A percentile compares a stretch with the other conserved stretches of the same genome.
These are phyloP conservation scores for Amaranthus tricolor DNA, from an alignment of 179 eudicot genomes.

Conservation along the genomic window DNA sequence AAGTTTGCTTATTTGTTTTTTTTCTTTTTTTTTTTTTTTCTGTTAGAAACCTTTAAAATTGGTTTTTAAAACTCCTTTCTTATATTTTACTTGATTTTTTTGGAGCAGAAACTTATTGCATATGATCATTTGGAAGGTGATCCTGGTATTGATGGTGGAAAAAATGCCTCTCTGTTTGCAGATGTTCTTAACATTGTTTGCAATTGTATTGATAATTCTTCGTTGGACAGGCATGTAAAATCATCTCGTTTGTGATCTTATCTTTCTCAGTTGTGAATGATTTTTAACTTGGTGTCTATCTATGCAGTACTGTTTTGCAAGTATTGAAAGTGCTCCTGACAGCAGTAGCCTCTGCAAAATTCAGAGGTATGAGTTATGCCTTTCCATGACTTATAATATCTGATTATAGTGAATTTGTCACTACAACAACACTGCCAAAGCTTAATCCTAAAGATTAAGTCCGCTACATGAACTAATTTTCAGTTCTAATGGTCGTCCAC, in stretches of 20 bases:
- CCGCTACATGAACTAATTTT: background rate
- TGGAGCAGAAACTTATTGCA: constrained; percentile 88
- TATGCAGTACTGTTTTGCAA: constrained; percentile 88
- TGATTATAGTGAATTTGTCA: background rate
- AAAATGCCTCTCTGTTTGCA: constrained; percentile 62
- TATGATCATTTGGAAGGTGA: constrained; percentile 98
- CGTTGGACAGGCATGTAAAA: constrained; percentile 73
- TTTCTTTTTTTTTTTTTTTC: background rate
- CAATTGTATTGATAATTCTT: constrained; percentile 82
- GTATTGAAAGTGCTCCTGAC: constrained; percentile 96
- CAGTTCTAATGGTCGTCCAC: no score
- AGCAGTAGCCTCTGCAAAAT: constrained; percentile 87
- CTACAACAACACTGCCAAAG: background rate
- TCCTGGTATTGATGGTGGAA: constrained; percentile 95
- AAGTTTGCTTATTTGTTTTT: background rate
- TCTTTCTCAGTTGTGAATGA: constrained; percentile 8
- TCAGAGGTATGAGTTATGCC: constrained; percentile 62
- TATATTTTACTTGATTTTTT: constrained; percentile 14
- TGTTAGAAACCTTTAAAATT: background rate
- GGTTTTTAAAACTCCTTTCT: background rate
- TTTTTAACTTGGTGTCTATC: constrained; percentile 22
- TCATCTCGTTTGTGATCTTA: background rate
- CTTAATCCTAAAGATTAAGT: background rate
- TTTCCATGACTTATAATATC: background rate
- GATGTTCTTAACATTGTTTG: constrained; percentile 86